Percentiles rank a stretch among this genome's conserved stretches.
phyloP scores from a whole-genome alignment of 768 basidiomycete species.

The Rhodotorula paludigena region DNA sequence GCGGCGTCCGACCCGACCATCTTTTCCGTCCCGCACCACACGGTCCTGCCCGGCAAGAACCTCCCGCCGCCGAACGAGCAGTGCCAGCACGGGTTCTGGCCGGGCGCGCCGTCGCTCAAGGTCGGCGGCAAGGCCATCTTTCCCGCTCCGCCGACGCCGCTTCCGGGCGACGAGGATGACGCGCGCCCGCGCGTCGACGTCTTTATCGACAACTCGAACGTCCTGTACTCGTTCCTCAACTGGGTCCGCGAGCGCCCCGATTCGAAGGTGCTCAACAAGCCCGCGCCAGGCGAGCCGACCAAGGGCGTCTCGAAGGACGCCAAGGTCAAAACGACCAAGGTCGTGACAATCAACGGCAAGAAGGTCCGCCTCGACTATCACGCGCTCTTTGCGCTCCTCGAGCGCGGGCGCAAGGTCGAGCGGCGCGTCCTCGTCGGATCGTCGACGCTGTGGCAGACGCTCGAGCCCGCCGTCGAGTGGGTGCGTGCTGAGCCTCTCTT shows the following conservation, averaged over 20 bases:
- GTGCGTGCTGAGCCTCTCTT: slow-evolving; percentile 66
- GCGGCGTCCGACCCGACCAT: neutral
- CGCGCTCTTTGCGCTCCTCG: slow-evolving; percentile 69
- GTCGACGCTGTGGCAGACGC: slow-evolving; percentile 76
- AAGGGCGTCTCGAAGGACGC: neutral
- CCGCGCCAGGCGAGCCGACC: neutral
- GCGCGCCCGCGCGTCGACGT: slow-evolving; percentile 29
- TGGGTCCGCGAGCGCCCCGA: slow-evolving; percentile 35
- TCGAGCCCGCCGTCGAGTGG: slow-evolving; percentile 65
- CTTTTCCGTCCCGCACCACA: slow-evolving; percentile 7
- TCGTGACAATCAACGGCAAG: slow-evolving; percentile 31
- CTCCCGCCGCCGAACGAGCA: slow-evolving; percentile 25
- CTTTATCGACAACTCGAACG: slow-evolving; percentile 40
- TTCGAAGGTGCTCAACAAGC: slow-evolving; percentile 13
- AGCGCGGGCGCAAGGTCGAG: slow-evolving; percentile 70
- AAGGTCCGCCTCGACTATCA: slow-evolving; percentile 63
- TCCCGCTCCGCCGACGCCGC: slow-evolving; percentile 21
- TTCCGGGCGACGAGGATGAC: slow-evolving; percentile 8
- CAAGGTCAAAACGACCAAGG: slow-evolving; percentile 15
- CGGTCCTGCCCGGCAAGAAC: slow-evolving; percentile 13
- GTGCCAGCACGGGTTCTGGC: slow-evolving; percentile 31
- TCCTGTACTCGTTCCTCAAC: slow-evolving; percentile 39
- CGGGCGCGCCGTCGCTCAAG: slow-evolving; percentile 22
- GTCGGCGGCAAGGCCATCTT: slow-evolving; percentile 27
- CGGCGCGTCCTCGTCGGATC: slow-evolving; percentile 73